These are phyloP conservation scores for Betula pendula DNA, from an alignment of 306 rosid species.

Conservation along the genomic window DNA sequence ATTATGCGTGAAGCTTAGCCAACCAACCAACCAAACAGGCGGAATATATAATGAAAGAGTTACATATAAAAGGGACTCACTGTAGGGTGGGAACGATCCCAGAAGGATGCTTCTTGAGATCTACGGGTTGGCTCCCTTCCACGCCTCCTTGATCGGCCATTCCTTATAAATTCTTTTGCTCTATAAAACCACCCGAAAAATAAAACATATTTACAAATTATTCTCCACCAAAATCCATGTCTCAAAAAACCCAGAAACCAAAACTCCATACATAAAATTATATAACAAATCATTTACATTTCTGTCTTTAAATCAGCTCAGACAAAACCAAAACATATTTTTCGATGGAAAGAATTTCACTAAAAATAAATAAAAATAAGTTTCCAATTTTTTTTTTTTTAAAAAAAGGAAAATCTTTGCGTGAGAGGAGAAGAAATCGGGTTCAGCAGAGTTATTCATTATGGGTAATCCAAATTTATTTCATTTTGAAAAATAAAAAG, in stretches of 20 bases:
- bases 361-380: neutral
- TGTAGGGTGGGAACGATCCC: slow-evolving; percentile 95
- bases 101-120: slow-evolving; percentile 82
- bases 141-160: slow-evolving; percentile 74
- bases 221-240: neutral
- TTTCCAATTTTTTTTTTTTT: too few species aligned
- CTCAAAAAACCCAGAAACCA: neutral
- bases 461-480: neutral
- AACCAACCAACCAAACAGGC: slow-evolving; percentile 7
- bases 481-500: too few species aligned
- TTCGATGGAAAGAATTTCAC: neutral
- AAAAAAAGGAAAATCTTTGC: neutral
- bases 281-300: neutral
- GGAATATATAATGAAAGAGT: neutral
- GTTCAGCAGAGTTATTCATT: neutral
- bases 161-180: slow-evolving; percentile 20
- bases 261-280: neutral
- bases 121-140: slow-evolving; percentile 90
- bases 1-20: neutral
- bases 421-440: neutral
- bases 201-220: neutral
- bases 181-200: neutral
- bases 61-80: slow-evolving; percentile 52
- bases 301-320: neutral
- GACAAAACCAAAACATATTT: neutral